phyloP scores from a whole-genome alignment of 1,284 basidiomycete genomes.

The Athelia sp. region DNA sequence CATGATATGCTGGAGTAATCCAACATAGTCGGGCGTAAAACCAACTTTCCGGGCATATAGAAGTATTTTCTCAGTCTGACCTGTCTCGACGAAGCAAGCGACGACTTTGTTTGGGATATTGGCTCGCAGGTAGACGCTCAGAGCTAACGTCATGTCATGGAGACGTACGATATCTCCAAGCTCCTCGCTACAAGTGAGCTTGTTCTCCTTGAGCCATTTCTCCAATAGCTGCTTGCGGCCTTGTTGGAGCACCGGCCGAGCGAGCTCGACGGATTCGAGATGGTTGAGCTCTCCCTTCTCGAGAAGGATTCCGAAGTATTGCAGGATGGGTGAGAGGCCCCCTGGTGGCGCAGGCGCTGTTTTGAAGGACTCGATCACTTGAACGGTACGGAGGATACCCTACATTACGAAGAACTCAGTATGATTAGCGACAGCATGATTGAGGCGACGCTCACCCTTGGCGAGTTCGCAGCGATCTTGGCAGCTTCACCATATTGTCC shows the following conservation, averaged over 20 bases:
- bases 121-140: conserved; percentile 97
- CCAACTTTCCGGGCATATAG: conserved; percentile 98
- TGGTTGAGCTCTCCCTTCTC: conserved; percentile 99
- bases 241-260: conserved; percentile 93
- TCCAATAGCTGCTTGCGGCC: conserved; percentile 96
- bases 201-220: conserved; percentile 99
- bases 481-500: conserved; percentile 96
- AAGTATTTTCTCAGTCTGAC: conserved; percentile 98
- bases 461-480: conserved; percentile 97
- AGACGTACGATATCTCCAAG: conserved; percentile 95
- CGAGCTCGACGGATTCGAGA: conserved; percentile 93
- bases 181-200: conserved; percentile 98
- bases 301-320: conserved; percentile 97
- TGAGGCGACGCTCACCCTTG: conserved; percentile 50
- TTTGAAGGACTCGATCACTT: conserved; percentile 99
- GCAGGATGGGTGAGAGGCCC: conserved; percentile 92
- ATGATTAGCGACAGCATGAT: neutral
- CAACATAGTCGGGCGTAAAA: conserved; percentile 91
- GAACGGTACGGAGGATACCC: conserved; percentile 93
- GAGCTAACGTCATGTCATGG: conserved; percentile 97
- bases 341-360: conserved; percentile 87
- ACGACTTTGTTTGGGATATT: conserved; percentile 99
- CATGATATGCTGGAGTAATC: conserved; percentile 96
- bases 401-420: conserved; percentile 22
- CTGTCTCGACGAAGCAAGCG: conserved; percentile 98